Evolutionary conservation across 1,284 basidiomycete genomes (phyloP).

Genomic region (Pholiota adiposa): DNA sequence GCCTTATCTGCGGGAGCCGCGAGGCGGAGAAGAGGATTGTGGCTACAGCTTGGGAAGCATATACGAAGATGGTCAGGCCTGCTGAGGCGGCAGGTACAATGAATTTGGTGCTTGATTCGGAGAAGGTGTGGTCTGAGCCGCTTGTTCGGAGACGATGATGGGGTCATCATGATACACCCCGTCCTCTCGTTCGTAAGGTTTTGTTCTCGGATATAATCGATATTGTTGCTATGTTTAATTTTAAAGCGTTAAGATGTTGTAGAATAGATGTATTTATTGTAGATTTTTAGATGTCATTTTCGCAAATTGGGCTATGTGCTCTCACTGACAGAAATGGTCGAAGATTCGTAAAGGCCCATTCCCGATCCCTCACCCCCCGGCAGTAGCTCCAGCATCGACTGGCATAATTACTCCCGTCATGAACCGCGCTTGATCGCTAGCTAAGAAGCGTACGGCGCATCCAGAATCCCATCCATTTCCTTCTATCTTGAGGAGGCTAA

Average conservation of each 20-base stretch:
- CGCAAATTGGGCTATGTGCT: too few species aligned
- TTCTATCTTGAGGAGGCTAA: conserved; percentile 40
- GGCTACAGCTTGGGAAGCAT: not conserved
- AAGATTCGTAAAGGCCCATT: conserved; percentile 19
- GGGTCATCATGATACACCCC: not conserved
- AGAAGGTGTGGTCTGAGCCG: not conserved
- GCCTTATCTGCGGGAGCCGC: not conserved
- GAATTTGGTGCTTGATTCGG: not conserved
- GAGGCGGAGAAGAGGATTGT: not conserved
- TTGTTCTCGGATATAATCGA: too few species aligned
- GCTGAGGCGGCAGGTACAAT: not conserved
- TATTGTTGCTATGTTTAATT: not conserved
- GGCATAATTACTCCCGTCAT: conserved; percentile 42
- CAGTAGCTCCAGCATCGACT: conserved; percentile 43
- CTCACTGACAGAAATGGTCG: too few species aligned
- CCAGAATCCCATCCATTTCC: conserved; percentile 45
- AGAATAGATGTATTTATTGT: too few species aligned
- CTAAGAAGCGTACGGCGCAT: conserved; percentile 40
- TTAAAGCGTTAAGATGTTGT: too few species aligned
- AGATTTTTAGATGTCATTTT: too few species aligned
- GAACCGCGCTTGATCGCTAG: conserved; percentile 44
- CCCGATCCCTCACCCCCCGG: conserved; percentile 35
- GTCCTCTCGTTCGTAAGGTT: too few species aligned
- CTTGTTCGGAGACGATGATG: not conserved
- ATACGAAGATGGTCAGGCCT: not conserved